Percentiles rank a stretch among this genome's conserved stretches.
phyloP scores from a whole-genome alignment of 768 basidiomycete genomes.

The Phylloporus sp. region DNA sequence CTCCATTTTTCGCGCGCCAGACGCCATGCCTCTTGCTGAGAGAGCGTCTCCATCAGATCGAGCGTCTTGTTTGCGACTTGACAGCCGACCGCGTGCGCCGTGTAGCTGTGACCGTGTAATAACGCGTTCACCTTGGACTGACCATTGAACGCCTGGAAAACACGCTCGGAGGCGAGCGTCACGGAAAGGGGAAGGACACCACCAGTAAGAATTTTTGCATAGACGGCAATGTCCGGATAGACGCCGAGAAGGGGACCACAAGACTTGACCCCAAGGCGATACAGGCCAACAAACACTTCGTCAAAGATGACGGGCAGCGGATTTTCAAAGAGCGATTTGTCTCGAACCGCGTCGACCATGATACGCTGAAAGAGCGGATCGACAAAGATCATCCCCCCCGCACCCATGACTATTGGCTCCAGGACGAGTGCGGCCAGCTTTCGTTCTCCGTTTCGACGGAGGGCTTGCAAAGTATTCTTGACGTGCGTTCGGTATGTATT shows the following conservation, averaged over 20 bases:
- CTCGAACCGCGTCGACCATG: conserved; percentile 75
- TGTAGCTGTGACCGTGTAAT: conserved; percentile 94
- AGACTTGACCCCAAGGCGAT: conserved; percentile 75
- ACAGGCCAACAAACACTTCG: conserved; percentile 92
- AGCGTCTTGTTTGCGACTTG: conserved; percentile 84
- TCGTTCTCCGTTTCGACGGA: conserved; percentile 37
- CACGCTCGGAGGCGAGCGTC: conserved; percentile 74
- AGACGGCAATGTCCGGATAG: conserved; percentile 82
- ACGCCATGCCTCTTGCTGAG: conserved; percentile 50
- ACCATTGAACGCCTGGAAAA: conserved; percentile 77
- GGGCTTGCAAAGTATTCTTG: conserved; percentile 40
- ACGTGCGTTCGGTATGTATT: conserved; percentile 59
- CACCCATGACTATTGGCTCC: conserved; percentile 91
- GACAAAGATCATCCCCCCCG: conserved; percentile 95
- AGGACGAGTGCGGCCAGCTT: conserved; percentile 74
- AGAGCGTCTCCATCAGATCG: conserved; percentile 51
- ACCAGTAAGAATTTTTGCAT: conserved; percentile 92
- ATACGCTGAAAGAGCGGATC: conserved; percentile 94
- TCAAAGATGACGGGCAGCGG: conserved; percentile 92
- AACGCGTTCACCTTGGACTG: conserved; percentile 78
- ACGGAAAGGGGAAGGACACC: conserved; percentile 83
- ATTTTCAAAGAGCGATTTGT: conserved; percentile 30
- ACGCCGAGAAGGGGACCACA: conserved; percentile 61
- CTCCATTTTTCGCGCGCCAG: conserved; percentile 59
- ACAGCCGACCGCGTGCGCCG: conserved; percentile 90